Evolutionary conservation across 441 rosid genomes (phyloP).

Genomic region (Pelargonium fulgidum): DNA sequence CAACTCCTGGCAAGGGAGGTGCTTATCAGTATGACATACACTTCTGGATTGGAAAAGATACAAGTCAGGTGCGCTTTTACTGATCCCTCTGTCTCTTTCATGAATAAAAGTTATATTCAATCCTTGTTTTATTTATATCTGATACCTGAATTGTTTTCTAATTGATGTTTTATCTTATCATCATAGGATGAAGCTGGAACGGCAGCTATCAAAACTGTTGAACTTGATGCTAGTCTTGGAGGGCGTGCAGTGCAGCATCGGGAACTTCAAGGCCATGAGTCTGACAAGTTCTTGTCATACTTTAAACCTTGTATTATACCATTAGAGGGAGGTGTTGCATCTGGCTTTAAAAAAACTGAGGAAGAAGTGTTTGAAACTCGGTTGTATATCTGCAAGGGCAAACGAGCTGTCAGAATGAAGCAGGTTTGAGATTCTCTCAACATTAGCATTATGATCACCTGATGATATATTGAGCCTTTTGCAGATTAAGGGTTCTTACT

Average conservation of each 20-base stretch:
- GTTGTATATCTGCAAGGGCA: slow-evolving; percentile 77
- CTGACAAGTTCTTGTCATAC: slow-evolving; percentile 69
- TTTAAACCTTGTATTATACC: slow-evolving; percentile 89
- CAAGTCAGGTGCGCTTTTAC: slow-evolving; percentile 67
- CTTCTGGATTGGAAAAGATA: slow-evolving; percentile 98
- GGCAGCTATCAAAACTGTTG: slow-evolving; percentile 91
- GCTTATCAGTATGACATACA: slow-evolving; percentile 81
- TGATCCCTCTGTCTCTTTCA: background rate
- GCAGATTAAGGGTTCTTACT: no score
- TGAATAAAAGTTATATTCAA: background rate
- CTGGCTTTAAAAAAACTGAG: no score
- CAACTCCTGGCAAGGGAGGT: slow-evolving; percentile 73
- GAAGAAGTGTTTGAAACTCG: no score
- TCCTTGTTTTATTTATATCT: no score
- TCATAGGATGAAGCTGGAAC: slow-evolving; percentile 95
- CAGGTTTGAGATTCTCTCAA: no score
- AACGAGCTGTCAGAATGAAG: no score
- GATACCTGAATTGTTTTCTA: background rate
- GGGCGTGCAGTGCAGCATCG: slow-evolving; percentile 88
- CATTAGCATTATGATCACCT: no score
- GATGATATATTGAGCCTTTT: no score
- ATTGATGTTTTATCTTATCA: background rate
- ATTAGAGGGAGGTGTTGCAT: slow-evolving; percentile 52
- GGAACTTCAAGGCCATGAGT: slow-evolving; percentile 86
- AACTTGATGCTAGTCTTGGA: slow-evolving; percentile 89